Base-by-base conservation (phyloP, 306 rosid genomes). In the Potentilla sterilis region DNA sequence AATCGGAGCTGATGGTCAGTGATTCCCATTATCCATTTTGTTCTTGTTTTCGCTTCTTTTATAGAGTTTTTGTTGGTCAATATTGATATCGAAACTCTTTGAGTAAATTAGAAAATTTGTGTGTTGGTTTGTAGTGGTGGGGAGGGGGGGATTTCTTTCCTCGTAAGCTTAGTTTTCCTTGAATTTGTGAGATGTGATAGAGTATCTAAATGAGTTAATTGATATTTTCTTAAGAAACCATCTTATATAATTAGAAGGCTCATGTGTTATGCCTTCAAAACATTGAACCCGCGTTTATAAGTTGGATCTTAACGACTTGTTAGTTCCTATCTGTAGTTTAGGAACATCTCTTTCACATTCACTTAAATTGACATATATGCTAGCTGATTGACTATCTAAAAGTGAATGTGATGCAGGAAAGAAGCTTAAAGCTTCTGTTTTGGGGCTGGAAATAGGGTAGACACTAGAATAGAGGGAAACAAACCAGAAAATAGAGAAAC, bases 1-100 rank as follows among this genome's bases (percentile, higher is more conserved):
- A 70, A 80, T 71, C 55, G 78, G 79, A 87, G 83, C 64, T 40
- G 61, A 80, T 64, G 94, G 94, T 89, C 76, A 76, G 89, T 82
- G 81, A 66, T 69, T 65, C 4, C 38, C 35, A 51, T 51, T 16
- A 32, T 74, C 9, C 10, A 44, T 40, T n/a, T 40, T 40, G 35
- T 10, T 74, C 35, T 41, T 63, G 58, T 24, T 10, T 34, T 71
- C 10, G 32, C 38, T 55, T 67, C 1, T 63, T 15, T 73, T 21
- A 38, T 21, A 34, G 16, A 18, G 13, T 28, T 76, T 44, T 13
- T 52, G 46, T 34, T n/a, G 51, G 24, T 49, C 32, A 24, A 7
- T 34, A 24, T 63, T 63, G 43, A 11, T 7, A 15, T 13, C 16
- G 68, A 2, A 34, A 63, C 4, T 19, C 4, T 34, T 24, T 35